Conservation (phyloP, 257 asterid genomes). For the Perilla frutescens region DNA sequence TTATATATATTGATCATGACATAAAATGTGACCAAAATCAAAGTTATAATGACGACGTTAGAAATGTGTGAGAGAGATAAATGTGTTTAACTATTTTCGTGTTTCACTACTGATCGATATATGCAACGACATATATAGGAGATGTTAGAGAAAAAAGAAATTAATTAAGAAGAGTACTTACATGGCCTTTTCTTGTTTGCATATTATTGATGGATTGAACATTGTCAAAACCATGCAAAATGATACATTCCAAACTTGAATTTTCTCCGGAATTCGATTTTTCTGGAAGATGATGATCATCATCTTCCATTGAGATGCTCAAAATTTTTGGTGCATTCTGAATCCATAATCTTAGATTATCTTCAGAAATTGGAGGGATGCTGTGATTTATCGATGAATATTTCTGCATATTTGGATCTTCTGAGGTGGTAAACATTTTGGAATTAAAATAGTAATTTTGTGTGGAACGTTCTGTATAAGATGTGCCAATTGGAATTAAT, state of each 20-base stretch:
- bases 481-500: background rate
- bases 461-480: too few species aligned
- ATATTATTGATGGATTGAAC: background rate
- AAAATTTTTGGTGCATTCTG: background rate
- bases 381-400: background rate
- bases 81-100: too few species aligned
- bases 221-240: background rate
- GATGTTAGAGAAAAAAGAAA: background rate
- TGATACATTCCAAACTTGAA: background rate
- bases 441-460: background rate
- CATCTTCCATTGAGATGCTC: background rate
- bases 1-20: background rate
- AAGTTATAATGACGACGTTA: too few species aligned
- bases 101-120: too few species aligned
- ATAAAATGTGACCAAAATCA: background rate
- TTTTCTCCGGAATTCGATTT: background rate
- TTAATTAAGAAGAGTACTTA: background rate
- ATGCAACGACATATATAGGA: background rate
- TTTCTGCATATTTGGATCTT: background rate
- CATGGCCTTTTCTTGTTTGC: background rate
- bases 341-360: constrained; percentile 21
- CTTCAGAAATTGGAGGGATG: constrained; percentile 20
- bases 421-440: background rate
- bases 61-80: too few species aligned
- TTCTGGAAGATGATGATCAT: background rate